These are phyloP conservation scores for Hamamelis virginiana DNA, from an alignment of 164 flowering plant species.

Conservation along the genomic window DNA sequence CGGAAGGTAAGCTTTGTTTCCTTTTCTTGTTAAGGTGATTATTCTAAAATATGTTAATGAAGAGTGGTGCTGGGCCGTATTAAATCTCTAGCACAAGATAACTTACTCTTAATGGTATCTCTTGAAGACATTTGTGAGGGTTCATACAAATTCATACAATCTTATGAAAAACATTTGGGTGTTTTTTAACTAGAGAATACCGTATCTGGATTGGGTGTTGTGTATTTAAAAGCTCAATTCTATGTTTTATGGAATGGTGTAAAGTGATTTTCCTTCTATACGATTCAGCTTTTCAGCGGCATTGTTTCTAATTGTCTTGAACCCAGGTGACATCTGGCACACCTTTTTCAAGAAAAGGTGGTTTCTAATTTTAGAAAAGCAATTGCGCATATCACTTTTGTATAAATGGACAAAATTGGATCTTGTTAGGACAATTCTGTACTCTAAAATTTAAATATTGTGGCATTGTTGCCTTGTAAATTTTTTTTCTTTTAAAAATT, in stretches of 20 bases:
- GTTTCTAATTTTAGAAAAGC: neutral
- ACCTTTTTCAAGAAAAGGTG: neutral
- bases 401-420: neutral
- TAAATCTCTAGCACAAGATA: neutral
- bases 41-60: neutral
- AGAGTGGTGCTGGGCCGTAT: neutral
- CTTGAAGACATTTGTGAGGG: no score
- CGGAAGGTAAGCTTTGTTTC: conserved; percentile 64
- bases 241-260: neutral
- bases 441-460: no score
- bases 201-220: neutral
- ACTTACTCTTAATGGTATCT: neutral
- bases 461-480: no score
- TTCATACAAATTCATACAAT: no score
- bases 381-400: neutral
- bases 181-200: neutral
- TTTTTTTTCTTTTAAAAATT: no score
- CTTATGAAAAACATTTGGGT: no score
- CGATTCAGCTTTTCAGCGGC: neutral
- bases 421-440: neutral
- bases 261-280: neutral
- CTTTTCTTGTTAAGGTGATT: conserved; percentile 1
- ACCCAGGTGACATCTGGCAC: neutral
- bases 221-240: no score
- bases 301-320: neutral